These are phyloP conservation scores for Pelargonium citronellum DNA, from an alignment of 441 rosid genomes.

Conservation along the genomic window DNA sequence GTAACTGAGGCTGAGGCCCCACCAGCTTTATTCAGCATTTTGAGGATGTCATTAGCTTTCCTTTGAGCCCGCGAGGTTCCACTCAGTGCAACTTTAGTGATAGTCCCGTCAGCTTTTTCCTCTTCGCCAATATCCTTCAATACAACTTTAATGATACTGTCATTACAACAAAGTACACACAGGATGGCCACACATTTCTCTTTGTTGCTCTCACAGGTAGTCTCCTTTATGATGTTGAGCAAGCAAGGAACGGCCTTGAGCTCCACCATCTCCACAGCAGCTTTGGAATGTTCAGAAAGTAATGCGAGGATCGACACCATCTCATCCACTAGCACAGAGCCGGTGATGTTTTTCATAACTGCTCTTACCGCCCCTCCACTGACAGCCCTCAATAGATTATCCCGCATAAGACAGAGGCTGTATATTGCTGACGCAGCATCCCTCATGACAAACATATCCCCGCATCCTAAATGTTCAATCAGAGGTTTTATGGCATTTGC, in stretches of 20 bases:
- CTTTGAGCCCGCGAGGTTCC: conserved; percentile 45
- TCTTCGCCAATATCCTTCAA: conserved; percentile 28
- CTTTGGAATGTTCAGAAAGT: conserved; percentile 28
- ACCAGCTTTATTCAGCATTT: conserved; percentile 23
- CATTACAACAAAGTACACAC: conserved; percentile 27
- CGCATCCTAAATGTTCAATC: conserved; percentile 33
- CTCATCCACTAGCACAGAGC: conserved; percentile 31
- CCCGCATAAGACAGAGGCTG: conserved; percentile 25
- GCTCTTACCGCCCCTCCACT: conserved; percentile 31
- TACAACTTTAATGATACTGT: conserved; percentile 8
- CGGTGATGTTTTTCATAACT: conserved; percentile 29
- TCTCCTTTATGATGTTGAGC: conserved; percentile 35
- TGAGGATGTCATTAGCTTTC: conserved; percentile 33
- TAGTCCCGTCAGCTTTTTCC: conserved; percentile 30
- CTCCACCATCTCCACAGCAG: conserved; percentile 30
- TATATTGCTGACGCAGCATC: conserved; percentile 44
- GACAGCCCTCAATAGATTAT: conserved; percentile 31
- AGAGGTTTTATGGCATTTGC: conserved; percentile 35
- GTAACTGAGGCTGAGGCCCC: conserved; percentile 9
- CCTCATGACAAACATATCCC: conserved; percentile 31
- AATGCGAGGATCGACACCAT: conserved; percentile 39
- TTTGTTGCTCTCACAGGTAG: conserved; percentile 21
- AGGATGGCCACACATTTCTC: conserved; percentile 40
- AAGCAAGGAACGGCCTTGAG: conserved; percentile 30
- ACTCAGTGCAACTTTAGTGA: conserved; percentile 29